Evolutionary conservation across 768 basidiomycete genomes (phyloP).

Genomic region (Tulasnella sp.): DNA sequence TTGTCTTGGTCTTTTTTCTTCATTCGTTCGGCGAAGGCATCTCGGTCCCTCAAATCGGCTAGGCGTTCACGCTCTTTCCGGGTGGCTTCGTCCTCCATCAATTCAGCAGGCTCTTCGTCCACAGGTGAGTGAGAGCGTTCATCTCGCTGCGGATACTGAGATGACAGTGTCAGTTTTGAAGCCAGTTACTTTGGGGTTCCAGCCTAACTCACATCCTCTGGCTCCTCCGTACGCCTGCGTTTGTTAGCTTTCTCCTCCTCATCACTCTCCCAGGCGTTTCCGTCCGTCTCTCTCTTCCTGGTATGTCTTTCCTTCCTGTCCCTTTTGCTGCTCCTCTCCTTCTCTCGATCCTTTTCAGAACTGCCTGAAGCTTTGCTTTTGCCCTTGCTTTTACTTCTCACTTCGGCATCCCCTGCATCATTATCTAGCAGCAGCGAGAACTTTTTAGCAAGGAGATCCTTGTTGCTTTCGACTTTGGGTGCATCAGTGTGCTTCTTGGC

Average conservation of each 20-base stretch:
- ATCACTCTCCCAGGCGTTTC: slow-evolving; percentile 82
- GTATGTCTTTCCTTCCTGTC: slow-evolving; percentile 44
- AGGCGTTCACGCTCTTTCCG: slow-evolving; percentile 61
- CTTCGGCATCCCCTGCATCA: slow-evolving; percentile 31
- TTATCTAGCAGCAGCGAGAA: slow-evolving; percentile 83
- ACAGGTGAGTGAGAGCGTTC: slow-evolving; percentile 16
- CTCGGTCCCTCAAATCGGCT: slow-evolving; percentile 75
- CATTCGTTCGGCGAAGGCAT: slow-evolving; percentile 87
- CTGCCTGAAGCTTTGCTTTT: slow-evolving; percentile 18
- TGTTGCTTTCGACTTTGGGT: slow-evolving; percentile 60
- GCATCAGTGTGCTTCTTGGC: slow-evolving; percentile 42
- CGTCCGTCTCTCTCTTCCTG: slow-evolving; percentile 72
- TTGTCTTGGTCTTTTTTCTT: slow-evolving; percentile 60
- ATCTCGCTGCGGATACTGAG: slow-evolving; percentile 26
- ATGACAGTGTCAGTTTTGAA: neutral
- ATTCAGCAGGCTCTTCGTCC: slow-evolving; percentile 29
- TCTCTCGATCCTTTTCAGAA: slow-evolving; percentile 26
- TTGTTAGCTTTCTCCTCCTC: slow-evolving; percentile 66
- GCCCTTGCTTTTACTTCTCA: slow-evolving; percentile 26
- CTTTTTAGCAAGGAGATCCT: slow-evolving; percentile 53
- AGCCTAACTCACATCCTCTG: neutral
- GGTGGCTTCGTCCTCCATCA: slow-evolving; percentile 56
- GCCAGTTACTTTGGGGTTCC: neutral
- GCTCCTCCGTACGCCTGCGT: slow-evolving; percentile 34
- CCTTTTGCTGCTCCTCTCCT: slow-evolving; percentile 32